phyloP scores from a whole-genome alignment of 2,329 filamentous ascomycete genomes.

The Coniella lustricola region DNA sequence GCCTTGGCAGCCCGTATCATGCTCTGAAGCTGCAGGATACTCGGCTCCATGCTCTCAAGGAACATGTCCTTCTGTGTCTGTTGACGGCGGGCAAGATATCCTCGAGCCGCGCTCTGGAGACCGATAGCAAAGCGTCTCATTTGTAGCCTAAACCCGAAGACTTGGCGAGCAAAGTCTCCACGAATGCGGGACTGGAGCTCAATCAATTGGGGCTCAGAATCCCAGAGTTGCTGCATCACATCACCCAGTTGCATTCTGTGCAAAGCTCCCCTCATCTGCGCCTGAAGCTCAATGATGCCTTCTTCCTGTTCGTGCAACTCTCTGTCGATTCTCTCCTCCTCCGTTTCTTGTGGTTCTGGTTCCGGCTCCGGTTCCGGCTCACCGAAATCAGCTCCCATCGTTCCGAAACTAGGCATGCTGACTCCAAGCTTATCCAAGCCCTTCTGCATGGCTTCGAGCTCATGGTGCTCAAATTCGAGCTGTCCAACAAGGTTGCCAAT shows the following conservation, averaged over 20 bases:
- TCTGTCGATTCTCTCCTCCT: slow-evolving; percentile 79
- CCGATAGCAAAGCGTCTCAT: slow-evolving; percentile 81
- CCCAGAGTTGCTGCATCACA: slow-evolving; percentile 86
- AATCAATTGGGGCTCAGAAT: slow-evolving; percentile 67
- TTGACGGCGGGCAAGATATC: slow-evolving; percentile 62
- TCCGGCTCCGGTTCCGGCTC: slow-evolving; percentile 48
- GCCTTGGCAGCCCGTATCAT: slow-evolving; percentile 64
- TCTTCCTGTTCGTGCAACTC: slow-evolving; percentile 72
- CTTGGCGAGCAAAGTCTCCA: slow-evolving; percentile 79
- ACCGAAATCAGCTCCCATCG: slow-evolving; percentile 93
- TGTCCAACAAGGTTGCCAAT: slow-evolving; percentile 97
- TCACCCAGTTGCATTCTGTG: slow-evolving; percentile 69
- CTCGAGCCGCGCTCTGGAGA: slow-evolving; percentile 73
- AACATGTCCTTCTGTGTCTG: slow-evolving; percentile 56
- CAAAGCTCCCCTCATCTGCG: slow-evolving; percentile 76
- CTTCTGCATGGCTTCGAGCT: slow-evolving; percentile 93
- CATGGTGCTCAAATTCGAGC: slow-evolving; percentile 94
- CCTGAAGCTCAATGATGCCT: slow-evolving; percentile 72
- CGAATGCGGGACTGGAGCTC: slow-evolving; percentile 82
- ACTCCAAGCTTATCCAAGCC: slow-evolving; percentile 91
- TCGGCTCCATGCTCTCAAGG: slow-evolving; percentile 63
- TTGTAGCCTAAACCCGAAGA: slow-evolving; percentile 71
- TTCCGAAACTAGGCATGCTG: slow-evolving; percentile 95
- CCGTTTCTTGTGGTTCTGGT: slow-evolving; percentile 70
- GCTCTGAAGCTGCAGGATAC: slow-evolving; percentile 76